Evolutionary conservation across 1,284 basidiomycete genomes (phyloP).

Genomic region (Microbotryomycetes sp.): DNA sequence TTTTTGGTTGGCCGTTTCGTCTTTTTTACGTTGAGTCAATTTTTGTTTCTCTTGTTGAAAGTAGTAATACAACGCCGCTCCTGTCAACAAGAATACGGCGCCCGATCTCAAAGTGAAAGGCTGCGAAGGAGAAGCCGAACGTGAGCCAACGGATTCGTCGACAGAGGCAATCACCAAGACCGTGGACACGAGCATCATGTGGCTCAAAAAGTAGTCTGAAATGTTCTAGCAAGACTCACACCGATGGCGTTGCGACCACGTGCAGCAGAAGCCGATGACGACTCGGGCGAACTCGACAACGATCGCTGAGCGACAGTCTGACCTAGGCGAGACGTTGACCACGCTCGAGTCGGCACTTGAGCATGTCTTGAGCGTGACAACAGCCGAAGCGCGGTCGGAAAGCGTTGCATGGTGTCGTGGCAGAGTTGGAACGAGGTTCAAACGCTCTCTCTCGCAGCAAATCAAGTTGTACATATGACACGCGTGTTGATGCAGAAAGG

Average conservation of each 20-base stretch:
- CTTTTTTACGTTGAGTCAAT: conserved; percentile 58
- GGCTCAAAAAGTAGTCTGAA: too few species aligned
- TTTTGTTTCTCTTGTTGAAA: conserved; percentile 81
- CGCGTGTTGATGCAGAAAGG: too few species aligned
- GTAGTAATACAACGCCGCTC: conserved; percentile 76
- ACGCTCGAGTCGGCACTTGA: neutral
- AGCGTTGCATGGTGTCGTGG: neutral
- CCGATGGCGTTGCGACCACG: neutral
- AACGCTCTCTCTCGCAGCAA: too few species aligned
- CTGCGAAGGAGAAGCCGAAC: conserved; percentile 9
- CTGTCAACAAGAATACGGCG: conserved; percentile 72
- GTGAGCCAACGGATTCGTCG: too few species aligned
- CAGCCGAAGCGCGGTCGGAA: neutral
- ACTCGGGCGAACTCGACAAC: conserved; percentile 1
- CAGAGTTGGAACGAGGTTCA: too few species aligned
- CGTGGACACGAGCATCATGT: too few species aligned
- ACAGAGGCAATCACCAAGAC: too few species aligned
- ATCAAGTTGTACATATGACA: too few species aligned
- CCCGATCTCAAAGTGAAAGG: conserved; percentile 83
- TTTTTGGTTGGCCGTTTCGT: conserved; percentile 42
- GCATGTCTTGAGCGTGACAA: neutral
- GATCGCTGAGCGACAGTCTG: neutral
- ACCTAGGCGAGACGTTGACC: neutral
- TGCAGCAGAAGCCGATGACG: neutral
- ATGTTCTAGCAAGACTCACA: neutral